Conservation (phyloP, 129 eudicot species). For the Flaveria brownii region DNA sequence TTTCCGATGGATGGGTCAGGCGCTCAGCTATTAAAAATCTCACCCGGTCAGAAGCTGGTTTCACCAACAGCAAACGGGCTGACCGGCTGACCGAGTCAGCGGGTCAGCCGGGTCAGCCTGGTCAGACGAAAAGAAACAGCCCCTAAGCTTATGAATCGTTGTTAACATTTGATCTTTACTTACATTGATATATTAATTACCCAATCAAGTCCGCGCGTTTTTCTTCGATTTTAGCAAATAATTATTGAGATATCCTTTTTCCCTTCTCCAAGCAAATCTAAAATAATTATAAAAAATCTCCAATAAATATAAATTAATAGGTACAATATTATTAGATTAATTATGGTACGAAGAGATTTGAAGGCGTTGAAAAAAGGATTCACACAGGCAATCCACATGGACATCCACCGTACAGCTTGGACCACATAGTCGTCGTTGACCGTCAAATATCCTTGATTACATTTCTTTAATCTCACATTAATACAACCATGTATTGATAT, state of each 20-base stretch:
- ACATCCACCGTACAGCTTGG: slow-evolving; percentile 41
- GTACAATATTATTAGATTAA: slow-evolving; percentile 17
- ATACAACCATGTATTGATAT: background rate
- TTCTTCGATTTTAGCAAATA: background rate
- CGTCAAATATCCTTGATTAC: slow-evolving; percentile 19
- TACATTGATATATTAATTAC: background rate
- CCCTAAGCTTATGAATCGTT: too few relatives aligned
- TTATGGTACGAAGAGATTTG: slow-evolving; percentile 14
- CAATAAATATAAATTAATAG: background rate
- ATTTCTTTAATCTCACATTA: slow-evolving; percentile 11
- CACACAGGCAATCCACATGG: slow-evolving; percentile 33
- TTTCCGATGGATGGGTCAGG: too few relatives aligned
- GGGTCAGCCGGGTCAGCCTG: too few relatives aligned
- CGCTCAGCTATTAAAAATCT: too few relatives aligned
- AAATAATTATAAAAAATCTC: background rate
- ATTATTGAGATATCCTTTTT: background rate
- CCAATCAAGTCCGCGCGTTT: background rate
- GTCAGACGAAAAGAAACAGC: too few relatives aligned
- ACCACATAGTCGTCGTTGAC: slow-evolving; percentile 28
- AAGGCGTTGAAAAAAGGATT: slow-evolving; percentile 16
- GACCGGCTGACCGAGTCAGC: too few relatives aligned
- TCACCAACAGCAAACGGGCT: too few relatives aligned
- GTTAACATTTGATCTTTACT: too few relatives aligned
- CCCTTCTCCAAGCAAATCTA: background rate
- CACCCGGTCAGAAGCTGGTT: too few relatives aligned